Evolutionary conservation across 768 basidiomycete species (phyloP).

Genomic region (Mycena amicta): DNA sequence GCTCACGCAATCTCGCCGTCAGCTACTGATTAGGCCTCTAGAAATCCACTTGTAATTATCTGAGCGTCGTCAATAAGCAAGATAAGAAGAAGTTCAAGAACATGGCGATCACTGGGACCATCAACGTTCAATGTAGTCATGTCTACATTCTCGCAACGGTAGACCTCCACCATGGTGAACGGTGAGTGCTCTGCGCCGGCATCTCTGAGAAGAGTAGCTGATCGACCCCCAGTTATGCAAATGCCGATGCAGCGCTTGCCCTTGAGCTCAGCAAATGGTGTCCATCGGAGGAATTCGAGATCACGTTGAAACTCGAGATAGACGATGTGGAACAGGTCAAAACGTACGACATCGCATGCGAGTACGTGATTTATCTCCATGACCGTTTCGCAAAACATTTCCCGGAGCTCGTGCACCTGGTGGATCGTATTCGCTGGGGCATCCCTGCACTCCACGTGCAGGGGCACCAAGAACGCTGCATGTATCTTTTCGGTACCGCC

Average conservation of each 20-base stretch:
- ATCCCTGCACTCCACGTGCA: conserved; percentile 24
- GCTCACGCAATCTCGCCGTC: not conserved
- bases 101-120: conserved; percentile 23
- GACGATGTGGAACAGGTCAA: conserved; percentile 3
- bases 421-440: conserved; percentile 14
- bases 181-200: conserved; percentile 1
- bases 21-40: too few relatives aligned
- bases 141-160: conserved; percentile 17
- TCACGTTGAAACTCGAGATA: not conserved
- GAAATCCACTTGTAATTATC: conserved; percentile 27
- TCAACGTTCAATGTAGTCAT: conserved; percentile 25
- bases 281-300: not conserved
- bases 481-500: conserved; percentile 20
- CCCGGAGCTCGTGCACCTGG: conserved; percentile 2
- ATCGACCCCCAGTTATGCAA: conserved; percentile 13
- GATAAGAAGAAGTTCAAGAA: conserved; percentile 28
- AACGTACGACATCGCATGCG: conserved; percentile 23
- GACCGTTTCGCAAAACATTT: conserved; percentile 15
- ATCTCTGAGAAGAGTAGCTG: not conserved
- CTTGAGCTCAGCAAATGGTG: not conserved
- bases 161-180: conserved; percentile 24
- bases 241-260: conserved; percentile 13
- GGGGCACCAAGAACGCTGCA: conserved; percentile 26
- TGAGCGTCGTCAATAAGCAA: conserved; percentile 26
- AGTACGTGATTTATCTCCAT: conserved; percentile 14